Conservation (phyloP, 2,329 filamentous ascomycete species). For the Botrytis porri region DNA sequence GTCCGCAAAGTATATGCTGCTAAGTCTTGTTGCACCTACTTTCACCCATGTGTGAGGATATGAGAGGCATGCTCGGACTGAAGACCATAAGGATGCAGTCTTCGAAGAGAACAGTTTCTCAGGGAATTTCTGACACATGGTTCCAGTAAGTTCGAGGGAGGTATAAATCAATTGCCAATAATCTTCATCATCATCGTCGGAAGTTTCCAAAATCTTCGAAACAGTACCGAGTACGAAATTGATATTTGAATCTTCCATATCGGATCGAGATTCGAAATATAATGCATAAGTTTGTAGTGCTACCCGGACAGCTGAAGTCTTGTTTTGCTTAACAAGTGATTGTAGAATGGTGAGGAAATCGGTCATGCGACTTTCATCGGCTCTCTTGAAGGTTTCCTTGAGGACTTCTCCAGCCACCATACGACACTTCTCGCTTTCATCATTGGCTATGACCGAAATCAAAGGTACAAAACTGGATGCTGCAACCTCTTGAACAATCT, state of each 20-base stretch:
- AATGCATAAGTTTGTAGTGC: slow-evolving; percentile 79
- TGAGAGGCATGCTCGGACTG: slow-evolving; percentile 65
- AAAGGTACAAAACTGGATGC: slow-evolving; percentile 82
- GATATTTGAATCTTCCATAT: slow-evolving; percentile 56
- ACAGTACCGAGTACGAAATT: slow-evolving; percentile 51
- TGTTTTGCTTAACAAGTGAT: slow-evolving; percentile 72
- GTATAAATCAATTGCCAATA: slow-evolving; percentile 70
- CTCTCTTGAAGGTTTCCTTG: slow-evolving; percentile 74
- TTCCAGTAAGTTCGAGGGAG: slow-evolving; percentile 65
- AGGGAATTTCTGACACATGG: slow-evolving; percentile 66
- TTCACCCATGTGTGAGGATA: slow-evolving; percentile 74
- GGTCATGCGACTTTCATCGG: slow-evolving; percentile 68
- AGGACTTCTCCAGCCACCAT: slow-evolving; percentile 77
- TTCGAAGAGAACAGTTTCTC: slow-evolving; percentile 58
- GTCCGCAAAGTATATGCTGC: slow-evolving; percentile 76
- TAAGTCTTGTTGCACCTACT: slow-evolving; percentile 68
- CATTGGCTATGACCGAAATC: slow-evolving; percentile 81
- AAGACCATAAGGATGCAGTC: slow-evolving; percentile 66
- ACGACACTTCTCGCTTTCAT: slow-evolving; percentile 81
- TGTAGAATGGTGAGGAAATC: slow-evolving; percentile 70
- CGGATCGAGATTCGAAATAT: slow-evolving; percentile 70
- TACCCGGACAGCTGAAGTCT: slow-evolving; percentile 64
- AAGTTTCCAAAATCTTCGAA: slow-evolving; percentile 48
- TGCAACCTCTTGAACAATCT: slow-evolving; percentile 78
- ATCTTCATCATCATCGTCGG: slow-evolving; percentile 55